Evolutionary conservation across 192 early-diverging fungal genomes (phyloP).

Genomic region (Tieghemiomyces parasiticus): DNA sequence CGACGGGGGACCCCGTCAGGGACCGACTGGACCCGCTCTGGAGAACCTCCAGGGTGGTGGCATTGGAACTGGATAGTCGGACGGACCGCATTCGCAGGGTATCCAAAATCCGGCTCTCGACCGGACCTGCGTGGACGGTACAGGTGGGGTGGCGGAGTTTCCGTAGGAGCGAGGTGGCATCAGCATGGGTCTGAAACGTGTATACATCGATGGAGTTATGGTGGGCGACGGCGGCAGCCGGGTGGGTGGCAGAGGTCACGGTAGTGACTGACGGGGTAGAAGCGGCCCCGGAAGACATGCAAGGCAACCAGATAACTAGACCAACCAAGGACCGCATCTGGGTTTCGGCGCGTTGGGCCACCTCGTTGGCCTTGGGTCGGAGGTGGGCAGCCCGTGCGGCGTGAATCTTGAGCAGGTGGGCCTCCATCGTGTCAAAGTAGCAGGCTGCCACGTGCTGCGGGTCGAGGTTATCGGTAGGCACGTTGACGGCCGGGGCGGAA

Average conservation of each 20-base stretch:
- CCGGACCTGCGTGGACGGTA: not conserved
- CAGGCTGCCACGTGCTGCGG: conserved; percentile 2
- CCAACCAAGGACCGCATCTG: not conserved
- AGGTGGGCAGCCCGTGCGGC: not conserved
- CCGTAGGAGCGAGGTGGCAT: not conserved
- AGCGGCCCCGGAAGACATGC: not conserved
- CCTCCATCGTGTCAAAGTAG: conserved; percentile 7
- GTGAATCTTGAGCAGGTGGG: not conserved
- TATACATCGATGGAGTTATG: conserved; percentile 2
- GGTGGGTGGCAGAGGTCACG: not conserved
- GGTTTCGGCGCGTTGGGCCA: not conserved
- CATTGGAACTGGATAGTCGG: no score
- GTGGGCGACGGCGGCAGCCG: not conserved
- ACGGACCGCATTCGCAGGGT: no score
- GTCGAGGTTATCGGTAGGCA: conserved; percentile 3
- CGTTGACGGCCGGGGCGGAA: conserved; percentile 8
- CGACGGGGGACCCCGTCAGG: no score
- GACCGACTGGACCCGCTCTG: no score
- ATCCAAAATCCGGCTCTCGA: conserved; percentile 6
- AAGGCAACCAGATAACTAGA: conserved; percentile 5
- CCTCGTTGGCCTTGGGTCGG: not conserved
- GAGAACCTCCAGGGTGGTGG: no score
- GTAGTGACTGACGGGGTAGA: not conserved
- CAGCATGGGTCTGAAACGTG: not conserved
- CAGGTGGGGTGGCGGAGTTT: conserved; percentile 9